phyloP scores from a whole-genome alignment of 2,329 filamentous ascomycete species.

The Endothia cerciana region DNA sequence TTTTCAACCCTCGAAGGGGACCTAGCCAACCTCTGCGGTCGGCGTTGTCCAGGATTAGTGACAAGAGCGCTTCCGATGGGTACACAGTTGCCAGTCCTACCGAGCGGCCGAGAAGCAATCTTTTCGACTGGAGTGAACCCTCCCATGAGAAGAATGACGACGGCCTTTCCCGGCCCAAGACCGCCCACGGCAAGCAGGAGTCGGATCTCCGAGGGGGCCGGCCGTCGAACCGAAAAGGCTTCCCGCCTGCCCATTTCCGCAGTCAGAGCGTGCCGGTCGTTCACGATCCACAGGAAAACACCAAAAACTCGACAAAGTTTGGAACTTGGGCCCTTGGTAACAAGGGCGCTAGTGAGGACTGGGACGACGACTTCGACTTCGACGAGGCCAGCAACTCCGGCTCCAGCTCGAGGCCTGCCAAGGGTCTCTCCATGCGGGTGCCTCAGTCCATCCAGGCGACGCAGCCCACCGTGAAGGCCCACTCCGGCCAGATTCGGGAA shows the following conservation, averaged over 20 bases:
- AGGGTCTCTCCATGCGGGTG: constrained; percentile 65
- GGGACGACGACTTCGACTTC: constrained; percentile 90
- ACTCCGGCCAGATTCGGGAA: constrained; percentile 82
- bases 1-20: constrained; percentile 54
- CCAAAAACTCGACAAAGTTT: constrained; percentile 67
- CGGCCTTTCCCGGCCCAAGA: constrained; percentile 67
- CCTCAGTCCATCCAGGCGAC: constrained; percentile 80
- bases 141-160: constrained; percentile 65
- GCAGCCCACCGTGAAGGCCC: constrained; percentile 79
- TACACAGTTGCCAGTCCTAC: constrained; percentile 37
- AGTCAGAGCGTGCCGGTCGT: constrained; percentile 81
- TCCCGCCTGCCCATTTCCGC: constrained; percentile 71
- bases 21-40: constrained; percentile 58
- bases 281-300: constrained; percentile 58
- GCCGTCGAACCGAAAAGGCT: constrained; percentile 66
- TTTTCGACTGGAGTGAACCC: constrained; percentile 81
- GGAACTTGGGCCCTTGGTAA: constrained; percentile 82
- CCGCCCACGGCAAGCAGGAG: constrained; percentile 77
- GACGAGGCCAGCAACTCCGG: constrained; percentile 47
- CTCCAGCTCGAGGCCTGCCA: constrained; percentile 34
- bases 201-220: constrained; percentile 72
- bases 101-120: constrained; percentile 65
- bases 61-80: constrained; percentile 46
- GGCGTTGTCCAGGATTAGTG: constrained; percentile 57
- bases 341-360: constrained; percentile 82